A percentile compares a stretch with the other conserved stretches of the same genome.
phyloP scores from a whole-genome alignment of 192 early-diverging fungal genomes.

The Spinellus fusiger region DNA sequence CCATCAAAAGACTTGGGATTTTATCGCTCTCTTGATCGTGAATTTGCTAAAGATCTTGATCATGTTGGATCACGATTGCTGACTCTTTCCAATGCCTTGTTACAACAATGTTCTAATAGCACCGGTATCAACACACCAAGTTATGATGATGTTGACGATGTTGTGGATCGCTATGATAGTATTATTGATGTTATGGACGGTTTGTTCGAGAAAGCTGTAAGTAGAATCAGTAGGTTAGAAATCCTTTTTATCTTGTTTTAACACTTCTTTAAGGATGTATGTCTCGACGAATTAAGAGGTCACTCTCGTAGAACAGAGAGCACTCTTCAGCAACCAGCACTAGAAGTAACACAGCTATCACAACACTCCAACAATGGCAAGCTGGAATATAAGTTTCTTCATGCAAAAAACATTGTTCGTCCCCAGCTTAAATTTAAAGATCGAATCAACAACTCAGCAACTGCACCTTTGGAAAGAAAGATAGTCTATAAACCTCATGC shows the following conservation, averaged over 20 bases:
- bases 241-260: background rate
- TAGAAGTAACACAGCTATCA: conserved; percentile 39
- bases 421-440: conserved; percentile 90
- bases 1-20: conserved; percentile 53
- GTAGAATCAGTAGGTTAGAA: conserved; percentile 10
- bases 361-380: conserved; percentile 20
- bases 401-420: conserved; percentile 66
- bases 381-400: conserved; percentile 50
- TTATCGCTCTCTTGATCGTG: conserved; percentile 58
- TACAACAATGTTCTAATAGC: conserved; percentile 19
- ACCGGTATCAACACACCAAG: conserved; percentile 27
- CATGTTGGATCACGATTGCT: conserved; percentile 16
- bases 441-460: conserved; percentile 77
- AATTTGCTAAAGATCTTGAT: conserved; percentile 37
- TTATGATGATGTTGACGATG: conserved; percentile 56
- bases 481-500: conserved; percentile 82
- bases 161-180: conserved; percentile 55
- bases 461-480: conserved; percentile 72
- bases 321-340: conserved; percentile 36
- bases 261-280: conserved; percentile 52
- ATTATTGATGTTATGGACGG: conserved; percentile 75
- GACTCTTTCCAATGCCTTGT: conserved; percentile 21
- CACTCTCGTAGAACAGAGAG: conserved; percentile 32
- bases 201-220: conserved; percentile 74
- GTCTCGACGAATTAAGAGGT: conserved; percentile 65